These are phyloP conservation scores for Geoglossum cookeanum DNA, from an alignment of 2,329 filamentous ascomycete genomes.

Conservation along the genomic window DNA sequence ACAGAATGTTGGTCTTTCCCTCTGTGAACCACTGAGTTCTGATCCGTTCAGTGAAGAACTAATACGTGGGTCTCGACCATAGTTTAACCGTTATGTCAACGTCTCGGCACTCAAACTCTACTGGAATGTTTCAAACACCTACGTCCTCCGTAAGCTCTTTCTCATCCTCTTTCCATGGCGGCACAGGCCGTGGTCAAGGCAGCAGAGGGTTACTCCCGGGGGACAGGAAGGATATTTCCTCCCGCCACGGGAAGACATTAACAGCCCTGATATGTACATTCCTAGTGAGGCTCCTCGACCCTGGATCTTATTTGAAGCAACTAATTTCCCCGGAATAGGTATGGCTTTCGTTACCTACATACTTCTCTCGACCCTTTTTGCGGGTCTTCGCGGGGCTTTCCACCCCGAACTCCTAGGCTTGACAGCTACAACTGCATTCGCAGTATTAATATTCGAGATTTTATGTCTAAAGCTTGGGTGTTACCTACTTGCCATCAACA, in stretches of 20 bases:
- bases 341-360: slow-evolving; percentile 98
- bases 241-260: slow-evolving; percentile 84
- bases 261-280: slow-evolving; percentile 99
- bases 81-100: slow-evolving; percentile 73
- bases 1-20: slow-evolving; percentile 53
- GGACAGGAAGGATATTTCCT: slow-evolving; percentile 57
- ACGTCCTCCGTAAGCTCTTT: slow-evolving; percentile 82
- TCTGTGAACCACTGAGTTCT: not conserved
- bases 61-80: not conserved
- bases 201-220: slow-evolving; percentile 33
- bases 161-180: slow-evolving; percentile 95
- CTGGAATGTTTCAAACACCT: slow-evolving; percentile 97
- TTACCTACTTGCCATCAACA: slow-evolving; percentile 84
- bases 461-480: slow-evolving; percentile 78
- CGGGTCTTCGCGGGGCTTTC: slow-evolving; percentile 77
- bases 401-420: slow-evolving; percentile 84
- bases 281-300: slow-evolving; percentile 29
- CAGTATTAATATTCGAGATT: slow-evolving; percentile 74
- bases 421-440: slow-evolving; percentile 67
- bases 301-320: not conserved
- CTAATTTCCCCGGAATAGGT: slow-evolving; percentile 24
- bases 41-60: not conserved
- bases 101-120: slow-evolving; percentile 92
- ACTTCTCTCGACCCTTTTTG: slow-evolving; percentile 74
- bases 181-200: slow-evolving; percentile 91